A percentile compares a stretch with the other conserved stretches of the same genome.
Conservation (phyloP, 345 rosid species). For the Populus davidiana region DNA sequence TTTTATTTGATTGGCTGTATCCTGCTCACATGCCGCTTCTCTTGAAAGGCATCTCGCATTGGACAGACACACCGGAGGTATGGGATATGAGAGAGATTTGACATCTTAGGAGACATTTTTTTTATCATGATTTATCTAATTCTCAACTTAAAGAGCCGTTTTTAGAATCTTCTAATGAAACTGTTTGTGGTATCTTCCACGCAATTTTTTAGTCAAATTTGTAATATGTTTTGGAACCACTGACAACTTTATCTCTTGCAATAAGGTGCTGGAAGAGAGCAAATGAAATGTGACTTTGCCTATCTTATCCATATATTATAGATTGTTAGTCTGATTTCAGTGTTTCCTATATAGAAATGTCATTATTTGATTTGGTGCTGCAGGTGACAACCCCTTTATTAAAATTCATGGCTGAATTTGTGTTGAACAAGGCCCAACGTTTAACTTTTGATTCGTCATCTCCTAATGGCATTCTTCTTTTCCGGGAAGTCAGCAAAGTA, state of each 20-base stretch:
- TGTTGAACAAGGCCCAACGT: slow-evolving; percentile 91
- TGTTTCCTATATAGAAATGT: not conserved
- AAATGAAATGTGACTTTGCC: not conserved
- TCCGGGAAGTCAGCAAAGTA: slow-evolving; percentile 98
- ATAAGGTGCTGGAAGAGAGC: not conserved
- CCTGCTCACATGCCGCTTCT: slow-evolving; percentile 95
- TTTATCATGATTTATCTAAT: not conserved
- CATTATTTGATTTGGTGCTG: slow-evolving; percentile 28
- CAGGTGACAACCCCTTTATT: slow-evolving; percentile 94
- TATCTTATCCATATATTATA: not conserved
- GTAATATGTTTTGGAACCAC: not conserved
- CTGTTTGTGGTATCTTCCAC: not conserved
- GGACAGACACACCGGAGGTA: slow-evolving; percentile 99
- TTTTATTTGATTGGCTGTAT: slow-evolving; percentile 97
- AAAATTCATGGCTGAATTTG: slow-evolving; percentile 98
- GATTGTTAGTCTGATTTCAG: not conserved
- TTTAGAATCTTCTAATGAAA: not conserved
- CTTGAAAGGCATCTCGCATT: slow-evolving; percentile 82
- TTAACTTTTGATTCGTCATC: slow-evolving; percentile 95
- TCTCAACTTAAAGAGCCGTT: not conserved
- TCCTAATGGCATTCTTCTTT: slow-evolving; percentile 98
- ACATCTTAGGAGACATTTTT: not conserved
- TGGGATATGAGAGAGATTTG: not conserved
- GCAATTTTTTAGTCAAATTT: not conserved
- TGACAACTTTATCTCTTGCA: not conserved